Base-by-base conservation (phyloP, 192 early-diverging fungal genomes). In the Phycomyces nitens region DNA sequence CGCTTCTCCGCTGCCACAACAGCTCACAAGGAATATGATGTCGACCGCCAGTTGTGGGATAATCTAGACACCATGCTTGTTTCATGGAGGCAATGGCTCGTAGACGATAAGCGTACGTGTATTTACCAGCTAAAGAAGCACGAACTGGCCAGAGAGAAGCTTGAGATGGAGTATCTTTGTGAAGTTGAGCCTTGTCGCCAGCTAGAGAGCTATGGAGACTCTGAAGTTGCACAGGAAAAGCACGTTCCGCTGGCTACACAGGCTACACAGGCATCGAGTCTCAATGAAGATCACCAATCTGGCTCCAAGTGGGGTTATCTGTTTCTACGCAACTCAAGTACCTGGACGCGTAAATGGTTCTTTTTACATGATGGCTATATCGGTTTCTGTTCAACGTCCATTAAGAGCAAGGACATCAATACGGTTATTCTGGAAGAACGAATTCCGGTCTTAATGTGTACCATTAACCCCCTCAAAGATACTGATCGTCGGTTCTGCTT, bases 401-500 rank as follows among this genome's bases (percentile, higher is more conserved):
- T 77, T 12, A 69, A 60, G 16, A 77, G 66, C 29, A 77, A 66
- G 24, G 49, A 52, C 2, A 66, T 40, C 21, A 63, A 69, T 57
- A 58, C 58, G 43, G 58, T 75, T 3, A 38, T 53, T 4, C 4
- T 75, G 23, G 80, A 80, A 10, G 82, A 85, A n/a, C 64, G 85
- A 18, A 69, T 89, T 29, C 72, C 76, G n/a, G 70, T 92, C 1
- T 60, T 80, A 8, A 53, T 82, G n/a, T 88, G 87, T 54, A 78
- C 77, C 40, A 60, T 84, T 4, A 65, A 80, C 6, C 70, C 79
- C 11, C 77, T 73, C 24, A 64, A 53, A 3, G 78, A 79, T 11
- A 73, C 76, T 53, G 89, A 92, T 43, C 76, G 89, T 4, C 72
- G 89, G 16, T 91, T 82, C 69, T 88, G 84, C 54, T 92, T 92